These are phyloP conservation scores for Zygnema cylindricum DNA, from an alignment of 139 green algal species.

Conservation along the genomic window DNA sequence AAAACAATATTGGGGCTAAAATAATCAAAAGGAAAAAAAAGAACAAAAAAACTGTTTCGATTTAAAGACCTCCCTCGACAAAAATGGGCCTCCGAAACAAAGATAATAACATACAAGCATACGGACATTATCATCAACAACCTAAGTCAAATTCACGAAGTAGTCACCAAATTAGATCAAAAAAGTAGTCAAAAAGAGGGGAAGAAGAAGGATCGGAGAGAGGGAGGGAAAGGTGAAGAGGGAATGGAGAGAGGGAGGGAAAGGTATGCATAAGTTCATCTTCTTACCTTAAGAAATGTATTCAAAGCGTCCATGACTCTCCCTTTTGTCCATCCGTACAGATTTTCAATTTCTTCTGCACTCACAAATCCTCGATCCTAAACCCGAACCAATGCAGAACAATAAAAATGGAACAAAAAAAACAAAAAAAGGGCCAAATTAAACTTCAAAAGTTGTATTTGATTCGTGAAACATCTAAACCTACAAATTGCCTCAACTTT, in stretches of 20 bases:
- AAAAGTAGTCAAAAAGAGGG: neutral
- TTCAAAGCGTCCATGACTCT: constrained; percentile 41
- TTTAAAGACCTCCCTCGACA: neutral
- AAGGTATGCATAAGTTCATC: neutral
- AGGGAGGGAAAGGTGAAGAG: neutral
- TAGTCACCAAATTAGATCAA: no score
- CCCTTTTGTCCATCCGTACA: constrained; percentile 10
- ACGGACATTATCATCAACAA: neutral
- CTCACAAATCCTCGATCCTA: constrained; percentile 41
- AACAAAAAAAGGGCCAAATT: neutral
- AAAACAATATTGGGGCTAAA: neutral
- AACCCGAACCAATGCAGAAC: neutral
- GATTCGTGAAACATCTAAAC: no score
- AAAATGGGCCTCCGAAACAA: neutral
- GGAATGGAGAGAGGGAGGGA: neutral
- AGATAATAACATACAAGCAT: constrained; percentile 4
- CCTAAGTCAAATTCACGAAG: neutral
- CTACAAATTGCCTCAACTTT: no score
- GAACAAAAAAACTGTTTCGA: neutral
- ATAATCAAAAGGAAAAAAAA: neutral
- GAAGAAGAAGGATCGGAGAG: neutral
- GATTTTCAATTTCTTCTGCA: neutral
- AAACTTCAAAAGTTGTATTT: neutral
- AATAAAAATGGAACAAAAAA: neutral
- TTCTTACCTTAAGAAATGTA: constrained; percentile 38